phyloP scores from a whole-genome alignment of 352 stramenopile genomes.

The Elongisporangium undulatum region DNA sequence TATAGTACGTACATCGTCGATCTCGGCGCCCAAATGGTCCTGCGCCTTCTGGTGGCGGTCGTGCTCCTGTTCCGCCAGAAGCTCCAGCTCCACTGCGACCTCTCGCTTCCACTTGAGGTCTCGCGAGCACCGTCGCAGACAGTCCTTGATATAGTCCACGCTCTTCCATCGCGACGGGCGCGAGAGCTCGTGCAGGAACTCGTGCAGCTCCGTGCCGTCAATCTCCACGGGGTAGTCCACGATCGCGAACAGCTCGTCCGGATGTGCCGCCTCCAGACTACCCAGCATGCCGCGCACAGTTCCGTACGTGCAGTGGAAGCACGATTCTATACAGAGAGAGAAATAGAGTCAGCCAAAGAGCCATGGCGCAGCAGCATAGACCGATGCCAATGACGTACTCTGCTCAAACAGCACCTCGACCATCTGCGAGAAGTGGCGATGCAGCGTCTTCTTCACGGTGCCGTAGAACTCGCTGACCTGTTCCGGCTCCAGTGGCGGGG shows the following conservation, averaged over 20 bases:
- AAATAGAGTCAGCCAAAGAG: slow-evolving; percentile 5
- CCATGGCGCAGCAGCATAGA: not conserved
- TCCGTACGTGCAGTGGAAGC: slow-evolving; percentile 69
- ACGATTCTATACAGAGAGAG: slow-evolving; percentile 26
- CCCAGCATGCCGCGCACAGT: slow-evolving; percentile 39
- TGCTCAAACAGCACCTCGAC: slow-evolving; percentile 68
- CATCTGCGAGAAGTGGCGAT: slow-evolving; percentile 54
- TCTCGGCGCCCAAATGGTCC: slow-evolving; percentile 60
- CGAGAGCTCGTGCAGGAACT: slow-evolving; percentile 53
- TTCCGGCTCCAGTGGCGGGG: slow-evolving; percentile 14
- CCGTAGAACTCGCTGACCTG: slow-evolving; percentile 29
- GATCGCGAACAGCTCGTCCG: slow-evolving; percentile 53
- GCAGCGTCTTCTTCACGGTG: slow-evolving; percentile 43
- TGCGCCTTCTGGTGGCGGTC: slow-evolving; percentile 35
- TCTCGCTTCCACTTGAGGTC: slow-evolving; percentile 82
- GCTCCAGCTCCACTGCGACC: slow-evolving; percentile 60
- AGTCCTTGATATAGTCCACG: slow-evolving; percentile 80
- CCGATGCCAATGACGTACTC: slow-evolving; percentile 17
- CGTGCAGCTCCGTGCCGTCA: slow-evolving; percentile 51
- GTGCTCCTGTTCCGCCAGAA: slow-evolving; percentile 65
- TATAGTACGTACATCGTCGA: slow-evolving; percentile 44
- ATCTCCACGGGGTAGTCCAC: slow-evolving; percentile 75
- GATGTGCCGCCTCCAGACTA: slow-evolving; percentile 44
- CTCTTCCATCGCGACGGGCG: slow-evolving; percentile 69
- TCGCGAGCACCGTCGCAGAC: slow-evolving; percentile 60